Base-by-base conservation (phyloP, 2,329 filamentous ascomycete genomes). In the Aureobasidium sp. region DNA sequence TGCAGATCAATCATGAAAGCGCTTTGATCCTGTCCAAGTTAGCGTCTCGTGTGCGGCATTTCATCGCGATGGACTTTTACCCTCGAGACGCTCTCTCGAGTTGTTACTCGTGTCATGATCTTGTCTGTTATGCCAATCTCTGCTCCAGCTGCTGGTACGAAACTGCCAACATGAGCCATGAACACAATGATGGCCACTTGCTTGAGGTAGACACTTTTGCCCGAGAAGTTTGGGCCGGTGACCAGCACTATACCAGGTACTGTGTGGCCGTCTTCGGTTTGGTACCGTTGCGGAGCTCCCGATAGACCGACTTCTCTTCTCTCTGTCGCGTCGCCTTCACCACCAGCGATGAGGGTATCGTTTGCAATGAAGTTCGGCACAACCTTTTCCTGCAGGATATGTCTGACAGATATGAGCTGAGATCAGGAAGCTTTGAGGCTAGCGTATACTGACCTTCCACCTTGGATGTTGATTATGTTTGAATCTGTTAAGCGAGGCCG, bases 191-290 rank as follows among this genome's bases (percentile, higher is more conserved):
- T 73, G 4, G 90, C 93, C 27, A 88, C 81, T 66, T 98, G 91
- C 68, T 95, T 98, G 64, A 97, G 77, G 68, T 95, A 97, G 0
- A 97, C 81, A 61, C 90, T 97, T 68, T 98, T 98, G 0, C 93
- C 93, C 0, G 93, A 97, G 66, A 93, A 94, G 61, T 98, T 98
- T 4, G 93, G 90, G 0, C 93, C 93, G 0, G 93, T 97, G 62
- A 98, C 69, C 5, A 96, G 72, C 11, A 96, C 66, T 70, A 89
- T 85, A 58, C 79, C 88, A 11, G 86, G 82, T 2, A 64, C 65
- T 4, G 67, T 59, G 5, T 19, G 35, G 7, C 25, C 25, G 6
- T 49, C 34, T 6, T 22, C 24, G 4, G n/a, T 32, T 2, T 8
- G 24, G 8, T 30, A 30, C 8, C n/a, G 8, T 17, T 30, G 34